phyloP scores from a whole-genome alignment of 495 filamentous ascomycete species.

The Neurospora sp. region DNA sequence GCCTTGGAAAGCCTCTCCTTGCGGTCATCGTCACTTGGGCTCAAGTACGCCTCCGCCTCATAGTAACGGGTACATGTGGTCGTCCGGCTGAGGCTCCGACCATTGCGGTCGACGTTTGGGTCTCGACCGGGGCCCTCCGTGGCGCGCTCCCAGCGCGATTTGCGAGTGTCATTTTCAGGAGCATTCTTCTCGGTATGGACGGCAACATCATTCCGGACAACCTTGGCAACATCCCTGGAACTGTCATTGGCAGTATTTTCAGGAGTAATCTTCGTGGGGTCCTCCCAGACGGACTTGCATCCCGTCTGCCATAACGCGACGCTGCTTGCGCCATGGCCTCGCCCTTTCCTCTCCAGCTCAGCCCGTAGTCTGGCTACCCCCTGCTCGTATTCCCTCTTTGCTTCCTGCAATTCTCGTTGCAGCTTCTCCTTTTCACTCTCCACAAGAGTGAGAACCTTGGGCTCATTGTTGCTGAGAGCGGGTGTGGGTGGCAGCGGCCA shows the following conservation, averaged over 20 bases:
- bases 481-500: background rate
- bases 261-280: background rate
- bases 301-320: background rate
- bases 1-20: background rate
- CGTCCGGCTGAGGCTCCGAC: background rate
- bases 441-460: accelerated
- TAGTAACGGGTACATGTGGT: background rate
- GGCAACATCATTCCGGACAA: no score
- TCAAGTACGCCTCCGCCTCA: background rate
- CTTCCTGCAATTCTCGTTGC: background rate
- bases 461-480: background rate
- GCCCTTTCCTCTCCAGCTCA: background rate
- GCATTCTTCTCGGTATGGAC: no score
- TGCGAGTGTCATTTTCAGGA: background rate
- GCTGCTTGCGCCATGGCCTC: background rate
- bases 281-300: background rate
- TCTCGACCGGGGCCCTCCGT: background rate
- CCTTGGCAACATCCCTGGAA: no score
- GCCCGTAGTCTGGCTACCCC: background rate
- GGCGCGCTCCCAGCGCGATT: background rate
- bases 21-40: background rate
- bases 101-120: background rate
- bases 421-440: background rate
- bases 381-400: background rate
- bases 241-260: no score